phyloP scores from a whole-genome alignment of 78 protist genomes.

The Chrysochromulina parva region DNA sequence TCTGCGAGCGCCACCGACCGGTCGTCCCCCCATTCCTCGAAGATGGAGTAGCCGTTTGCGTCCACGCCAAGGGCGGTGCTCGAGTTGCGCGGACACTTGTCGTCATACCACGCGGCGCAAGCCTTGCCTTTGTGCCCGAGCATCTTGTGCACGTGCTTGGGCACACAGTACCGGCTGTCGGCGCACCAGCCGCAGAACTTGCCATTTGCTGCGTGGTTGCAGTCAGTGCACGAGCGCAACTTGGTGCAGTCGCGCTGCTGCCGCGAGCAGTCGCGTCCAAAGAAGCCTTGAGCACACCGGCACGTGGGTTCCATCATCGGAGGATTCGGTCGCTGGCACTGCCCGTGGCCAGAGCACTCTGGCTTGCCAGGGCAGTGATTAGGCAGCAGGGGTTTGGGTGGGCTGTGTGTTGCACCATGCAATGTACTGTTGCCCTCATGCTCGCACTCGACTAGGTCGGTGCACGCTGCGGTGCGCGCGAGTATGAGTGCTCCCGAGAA shows the following conservation, averaged over 20 bases:
- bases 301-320: not conserved
- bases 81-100: not conserved
- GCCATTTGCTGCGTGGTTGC: not conserved
- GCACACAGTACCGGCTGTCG: not conserved
- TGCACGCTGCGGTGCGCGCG: too few species aligned
- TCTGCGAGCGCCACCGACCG: not conserved
- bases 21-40: not conserved
- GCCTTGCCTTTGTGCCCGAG: not conserved
- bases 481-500: too few species aligned
- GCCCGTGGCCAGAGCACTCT: not conserved
- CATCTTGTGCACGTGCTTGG: not conserved
- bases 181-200: conserved; percentile 5
- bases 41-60: not conserved
- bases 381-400: too few species aligned
- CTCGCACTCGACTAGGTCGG: too few species aligned
- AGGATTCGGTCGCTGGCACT: not conserved
- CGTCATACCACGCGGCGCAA: not conserved
- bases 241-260: not conserved
- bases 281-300: not conserved
- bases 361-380: too few species aligned
- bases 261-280: not conserved
- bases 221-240: not conserved
- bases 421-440: too few species aligned
- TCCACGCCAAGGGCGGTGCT: not conserved
- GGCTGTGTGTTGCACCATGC: too few species aligned